Evolutionary conservation across 257 asterid species (phyloP).

Genomic region (Fraxinus pennsylvanica): DNA sequence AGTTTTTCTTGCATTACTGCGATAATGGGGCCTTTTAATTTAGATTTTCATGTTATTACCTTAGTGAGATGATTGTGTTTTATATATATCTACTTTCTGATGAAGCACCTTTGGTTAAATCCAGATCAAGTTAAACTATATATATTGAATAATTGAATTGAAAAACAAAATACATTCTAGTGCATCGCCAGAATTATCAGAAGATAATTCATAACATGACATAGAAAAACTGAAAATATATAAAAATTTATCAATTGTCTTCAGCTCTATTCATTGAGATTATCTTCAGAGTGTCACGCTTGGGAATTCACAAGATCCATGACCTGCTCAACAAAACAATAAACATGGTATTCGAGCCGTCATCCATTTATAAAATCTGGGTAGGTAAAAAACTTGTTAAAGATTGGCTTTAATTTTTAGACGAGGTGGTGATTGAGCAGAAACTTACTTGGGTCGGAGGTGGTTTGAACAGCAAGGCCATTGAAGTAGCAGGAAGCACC

Average conservation of each 20-base stretch:
- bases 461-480: constrained; percentile 56
- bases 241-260: background rate
- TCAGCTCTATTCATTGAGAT: background rate
- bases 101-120: too few species aligned
- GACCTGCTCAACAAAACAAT: constrained; percentile 43
- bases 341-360: background rate
- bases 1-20: background rate
- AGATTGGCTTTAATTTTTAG: background rate
- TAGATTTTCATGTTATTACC: background rate
- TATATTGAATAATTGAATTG: background rate
- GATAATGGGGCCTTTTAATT: background rate
- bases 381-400: background rate
- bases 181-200: background rate
- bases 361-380: background rate
- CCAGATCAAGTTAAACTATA: background rate
- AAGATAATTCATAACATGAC: background rate
- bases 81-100: background rate
- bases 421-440: too few species aligned
- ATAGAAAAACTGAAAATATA: background rate
- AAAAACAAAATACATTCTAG: background rate
- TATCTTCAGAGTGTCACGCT: constrained; percentile 48
- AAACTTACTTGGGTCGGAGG: constrained; percentile 43
- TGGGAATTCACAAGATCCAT: constrained; percentile 60
- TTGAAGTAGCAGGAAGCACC: constrained; percentile 53
- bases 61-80: background rate